A percentile compares a stretch with the other conserved stretches of the same genome.
phyloP scores from a whole-genome alignment of 1,139 yeast genomes.

The Wickerhamomyces sp. region DNA sequence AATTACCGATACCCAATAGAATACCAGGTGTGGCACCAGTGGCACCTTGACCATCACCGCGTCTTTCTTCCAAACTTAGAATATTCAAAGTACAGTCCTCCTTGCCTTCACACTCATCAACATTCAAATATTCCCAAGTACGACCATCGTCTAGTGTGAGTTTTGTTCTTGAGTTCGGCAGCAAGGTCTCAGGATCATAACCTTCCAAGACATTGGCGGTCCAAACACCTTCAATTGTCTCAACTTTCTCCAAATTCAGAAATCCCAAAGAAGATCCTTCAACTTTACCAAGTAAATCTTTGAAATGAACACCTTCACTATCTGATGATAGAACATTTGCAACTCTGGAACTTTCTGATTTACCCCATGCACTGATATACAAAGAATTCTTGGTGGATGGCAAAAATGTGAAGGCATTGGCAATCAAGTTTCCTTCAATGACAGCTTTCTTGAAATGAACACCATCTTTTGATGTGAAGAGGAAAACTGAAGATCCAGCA shows the following conservation, averaged over 20 bases:
- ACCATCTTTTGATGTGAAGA: conserved; percentile 60
- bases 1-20: conserved; percentile 52
- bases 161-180: conserved; percentile 30
- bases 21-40: conserved; percentile 74
- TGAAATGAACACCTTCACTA: conserved; percentile 56
- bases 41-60: conserved; percentile 52
- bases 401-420: conserved; percentile 46
- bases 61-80: conserved; percentile 41
- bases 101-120: conserved; percentile 38
- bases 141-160: conserved; percentile 63
- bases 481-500: conserved; percentile 35
- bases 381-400: conserved; percentile 54
- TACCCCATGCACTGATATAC: conserved; percentile 45
- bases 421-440: conserved; percentile 38
- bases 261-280: conserved; percentile 35
- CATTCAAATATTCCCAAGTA: conserved; percentile 52
- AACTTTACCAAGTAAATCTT: conserved; percentile 40
- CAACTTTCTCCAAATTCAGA: conserved; percentile 43
- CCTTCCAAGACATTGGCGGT: conserved; percentile 42
- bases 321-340: conserved; percentile 54
- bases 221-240: conserved; percentile 70
- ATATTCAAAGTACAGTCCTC: conserved; percentile 55
- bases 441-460: conserved; percentile 44
- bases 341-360: conserved; percentile 15
- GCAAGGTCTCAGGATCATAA: conserved; percentile 12